A percentile compares a stretch with the other conserved stretches of the same genome.
Conservation (phyloP, 2,329 filamentous ascomycete species). For the Hypomyces rosellus region DNA sequence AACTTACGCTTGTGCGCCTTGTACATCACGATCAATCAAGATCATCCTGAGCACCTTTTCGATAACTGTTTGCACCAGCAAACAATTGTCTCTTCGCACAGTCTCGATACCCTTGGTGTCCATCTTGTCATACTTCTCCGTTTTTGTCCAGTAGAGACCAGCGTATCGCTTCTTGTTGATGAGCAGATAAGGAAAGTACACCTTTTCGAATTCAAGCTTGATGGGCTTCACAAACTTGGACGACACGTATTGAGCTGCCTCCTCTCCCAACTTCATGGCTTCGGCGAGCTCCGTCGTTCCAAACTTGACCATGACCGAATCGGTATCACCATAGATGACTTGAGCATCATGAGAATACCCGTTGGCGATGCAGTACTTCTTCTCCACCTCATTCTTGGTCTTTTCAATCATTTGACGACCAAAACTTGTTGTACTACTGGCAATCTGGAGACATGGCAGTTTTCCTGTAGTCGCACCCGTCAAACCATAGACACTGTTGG, state of each 20-base stretch:
- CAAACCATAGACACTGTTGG: constrained; percentile 95
- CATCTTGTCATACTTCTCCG: constrained; percentile 98
- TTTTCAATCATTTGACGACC: constrained; percentile 98
- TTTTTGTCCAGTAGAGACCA: constrained; percentile 93
- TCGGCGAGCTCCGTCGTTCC: constrained; percentile 80
- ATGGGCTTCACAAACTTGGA: constrained; percentile 93
- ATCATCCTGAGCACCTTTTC: constrained; percentile 96
- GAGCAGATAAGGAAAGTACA: constrained; percentile 93
- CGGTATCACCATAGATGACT: constrained; percentile 97
- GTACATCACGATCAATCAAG: constrained; percentile 84
- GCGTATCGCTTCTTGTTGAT: constrained; percentile 99
- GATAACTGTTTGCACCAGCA: constrained; percentile 92
- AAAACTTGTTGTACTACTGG: constrained; percentile 94
- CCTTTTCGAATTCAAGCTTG: constrained; percentile 98
- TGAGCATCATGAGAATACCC: constrained; percentile 92
- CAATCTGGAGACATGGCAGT: constrained; percentile 87
- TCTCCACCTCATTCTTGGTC: constrained; percentile 93
- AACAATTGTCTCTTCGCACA: constrained; percentile 91
- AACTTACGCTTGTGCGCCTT: constrained; percentile 85
- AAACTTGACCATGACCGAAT: constrained; percentile 99
- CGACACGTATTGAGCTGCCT: constrained; percentile 83
- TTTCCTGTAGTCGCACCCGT: constrained; percentile 96
- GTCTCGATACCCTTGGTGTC: constrained; percentile 99
- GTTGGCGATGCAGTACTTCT: constrained; percentile 83
- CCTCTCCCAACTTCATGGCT: constrained; percentile 91